Evolutionary conservation across 352 stramenopile species (phyloP).

Genomic region (Globisporangium yorkense): DNA sequence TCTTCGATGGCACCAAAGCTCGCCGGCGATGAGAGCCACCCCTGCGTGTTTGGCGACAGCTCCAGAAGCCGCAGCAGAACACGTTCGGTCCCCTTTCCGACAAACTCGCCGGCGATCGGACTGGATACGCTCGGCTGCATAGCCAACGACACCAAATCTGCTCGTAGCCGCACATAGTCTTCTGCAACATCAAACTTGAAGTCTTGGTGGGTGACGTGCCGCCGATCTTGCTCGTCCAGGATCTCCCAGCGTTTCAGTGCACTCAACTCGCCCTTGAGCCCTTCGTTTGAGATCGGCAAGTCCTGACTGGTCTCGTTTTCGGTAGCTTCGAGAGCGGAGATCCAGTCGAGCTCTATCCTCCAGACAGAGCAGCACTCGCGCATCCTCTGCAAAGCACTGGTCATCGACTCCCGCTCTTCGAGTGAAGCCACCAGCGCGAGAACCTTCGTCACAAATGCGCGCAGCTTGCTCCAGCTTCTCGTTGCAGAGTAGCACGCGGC

Average conservation of each 20-base stretch:
- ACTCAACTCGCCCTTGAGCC: not conserved
- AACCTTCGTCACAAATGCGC: slow-evolving; percentile 22
- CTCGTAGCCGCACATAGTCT: slow-evolving; percentile 9
- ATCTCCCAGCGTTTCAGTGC: slow-evolving; percentile 23
- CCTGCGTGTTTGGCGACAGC: not conserved
- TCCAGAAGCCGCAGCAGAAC: slow-evolving; percentile 17
- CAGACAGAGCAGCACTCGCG: slow-evolving; percentile 28
- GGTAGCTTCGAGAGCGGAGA: slow-evolving; percentile 19
- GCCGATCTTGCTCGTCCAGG: slow-evolving; percentile 10
- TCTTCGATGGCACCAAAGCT: not conserved
- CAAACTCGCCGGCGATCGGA: slow-evolving; percentile 27
- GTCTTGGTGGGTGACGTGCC: not conserved
- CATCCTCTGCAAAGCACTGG: slow-evolving; percentile 25
- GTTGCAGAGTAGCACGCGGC: slow-evolving; percentile 38
- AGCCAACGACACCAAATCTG: slow-evolving; percentile 20
- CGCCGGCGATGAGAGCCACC: not conserved
- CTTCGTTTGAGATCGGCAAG: not conserved
- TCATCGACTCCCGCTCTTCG: slow-evolving; percentile 11
- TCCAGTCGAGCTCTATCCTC: slow-evolving; percentile 26
- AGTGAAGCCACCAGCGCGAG: slow-evolving; percentile 21
- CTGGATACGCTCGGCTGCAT: slow-evolving; percentile 26
- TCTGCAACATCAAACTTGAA: not conserved
- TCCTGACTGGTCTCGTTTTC: not conserved
- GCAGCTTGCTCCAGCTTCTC: slow-evolving; percentile 38
- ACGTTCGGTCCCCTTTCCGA: slow-evolving; percentile 31